Evolutionary conservation across 1,284 basidiomycete species (phyloP).

Genomic region (Apiotrichum siamense): DNA sequence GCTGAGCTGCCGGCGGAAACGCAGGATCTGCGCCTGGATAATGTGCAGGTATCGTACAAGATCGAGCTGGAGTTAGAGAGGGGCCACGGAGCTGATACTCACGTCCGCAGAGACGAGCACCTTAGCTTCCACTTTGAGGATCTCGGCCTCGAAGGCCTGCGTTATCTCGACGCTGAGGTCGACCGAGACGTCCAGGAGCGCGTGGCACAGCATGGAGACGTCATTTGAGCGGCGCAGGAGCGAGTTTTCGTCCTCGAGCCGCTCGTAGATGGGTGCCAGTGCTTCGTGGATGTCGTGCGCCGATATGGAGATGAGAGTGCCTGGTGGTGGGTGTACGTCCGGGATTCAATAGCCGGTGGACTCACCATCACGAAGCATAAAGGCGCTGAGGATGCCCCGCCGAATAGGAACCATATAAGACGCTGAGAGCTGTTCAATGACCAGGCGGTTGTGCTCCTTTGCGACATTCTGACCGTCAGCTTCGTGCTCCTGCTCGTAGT

Average conservation of each 20-base stretch:
- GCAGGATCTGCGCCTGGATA: conserved; percentile 45
- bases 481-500: neutral
- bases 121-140: conserved; percentile 44
- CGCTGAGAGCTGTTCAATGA: conserved; percentile 43
- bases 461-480: neutral
- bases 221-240: conserved; percentile 42
- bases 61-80: conserved; percentile 29
- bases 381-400: conserved; percentile 38
- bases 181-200: conserved; percentile 42
- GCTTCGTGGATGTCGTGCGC: conserved; percentile 35
- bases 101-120: conserved; percentile 43
- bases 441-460: conserved; percentile 20
- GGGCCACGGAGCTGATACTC: neutral
- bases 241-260: conserved; percentile 42
- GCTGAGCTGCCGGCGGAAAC: conserved; percentile 40
- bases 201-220: conserved; percentile 46
- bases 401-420: conserved; percentile 47
- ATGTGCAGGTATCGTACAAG: conserved; percentile 46
- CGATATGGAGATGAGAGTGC: conserved; percentile 42
- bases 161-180: conserved; percentile 43
- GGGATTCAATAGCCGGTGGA: neutral
- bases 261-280: conserved; percentile 41
- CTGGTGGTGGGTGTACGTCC: conserved; percentile 11
- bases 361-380: conserved; percentile 46
- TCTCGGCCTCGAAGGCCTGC: conserved; percentile 46